A percentile compares a stretch with the other conserved stretches of the same genome.
Conservation (phyloP, 2,329 filamentous ascomycete genomes). For the Colletotrichum musae region DNA sequence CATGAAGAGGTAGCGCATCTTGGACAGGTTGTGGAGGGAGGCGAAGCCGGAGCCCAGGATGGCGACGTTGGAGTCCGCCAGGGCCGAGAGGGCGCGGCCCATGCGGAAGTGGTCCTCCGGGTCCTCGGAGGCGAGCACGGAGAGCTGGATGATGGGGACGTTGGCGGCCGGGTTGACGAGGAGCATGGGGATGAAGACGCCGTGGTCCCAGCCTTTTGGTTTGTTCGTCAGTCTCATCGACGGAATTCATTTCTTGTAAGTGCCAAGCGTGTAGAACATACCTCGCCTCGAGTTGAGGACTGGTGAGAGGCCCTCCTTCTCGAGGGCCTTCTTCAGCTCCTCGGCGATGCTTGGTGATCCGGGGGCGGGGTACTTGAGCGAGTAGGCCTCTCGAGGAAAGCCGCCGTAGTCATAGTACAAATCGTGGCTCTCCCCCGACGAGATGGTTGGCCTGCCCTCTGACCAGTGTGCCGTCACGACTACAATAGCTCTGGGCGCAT, state of each 20-base stretch:
- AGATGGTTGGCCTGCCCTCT: constrained; percentile 64
- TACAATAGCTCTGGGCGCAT: constrained; percentile 66
- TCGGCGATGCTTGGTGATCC: constrained; percentile 68
- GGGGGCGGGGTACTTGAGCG: constrained; percentile 69
- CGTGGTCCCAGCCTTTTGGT: constrained; percentile 68
- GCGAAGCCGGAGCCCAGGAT: constrained; percentile 74
- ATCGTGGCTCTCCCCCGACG: constrained; percentile 60
- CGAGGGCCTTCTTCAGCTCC: constrained; percentile 62
- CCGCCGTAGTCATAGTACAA: constrained; percentile 73
- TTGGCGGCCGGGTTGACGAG: constrained; percentile 67
- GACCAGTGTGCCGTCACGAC: constrained; percentile 73
- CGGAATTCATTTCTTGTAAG: too few species aligned
- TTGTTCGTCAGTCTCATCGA: not conserved
- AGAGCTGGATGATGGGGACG: constrained; percentile 70
- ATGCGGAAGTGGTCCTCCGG: constrained; percentile 64
- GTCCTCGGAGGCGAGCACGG: constrained; percentile 67
- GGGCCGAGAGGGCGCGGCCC: constrained; percentile 64
- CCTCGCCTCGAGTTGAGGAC: constrained; percentile 55
- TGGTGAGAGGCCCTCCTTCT: constrained; percentile 60
- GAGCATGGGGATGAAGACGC: constrained; percentile 71
- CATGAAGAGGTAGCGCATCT: constrained; percentile 57
- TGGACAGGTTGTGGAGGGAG: constrained; percentile 68
- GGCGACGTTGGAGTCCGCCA: constrained; percentile 69
- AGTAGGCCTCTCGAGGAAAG: constrained; percentile 70
- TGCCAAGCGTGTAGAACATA: not conserved